Evolutionary conservation across 1,139 yeast genomes (phyloP), one percentile per base, ranked within the genome.

Genomic region (Geotrichum restrictum): DNA sequence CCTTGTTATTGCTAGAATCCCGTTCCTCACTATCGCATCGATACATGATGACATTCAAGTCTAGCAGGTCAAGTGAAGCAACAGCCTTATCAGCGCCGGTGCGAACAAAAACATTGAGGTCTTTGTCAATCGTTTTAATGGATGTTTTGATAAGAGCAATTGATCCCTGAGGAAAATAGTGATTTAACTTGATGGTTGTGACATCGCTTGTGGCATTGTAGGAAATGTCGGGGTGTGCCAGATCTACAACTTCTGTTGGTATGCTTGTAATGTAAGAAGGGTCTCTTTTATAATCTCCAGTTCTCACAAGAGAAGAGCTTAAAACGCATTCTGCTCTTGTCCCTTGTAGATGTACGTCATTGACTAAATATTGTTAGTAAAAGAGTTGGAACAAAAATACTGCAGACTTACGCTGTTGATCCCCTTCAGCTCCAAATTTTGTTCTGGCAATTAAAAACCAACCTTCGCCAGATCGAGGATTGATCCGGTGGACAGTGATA

Each of bases 371-470:
- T 74, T 72, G 1, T 71, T 73, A 44, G 70, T 78, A n/a, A 2
- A 7, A 4, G 51, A 65, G 8, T 31, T 8, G 39, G 24, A 40
- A 32, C 18, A 3, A 3, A n/a, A 21, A 42, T 33, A 22, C 22
- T 37, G n/a, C 10, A 13, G 32, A 62, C 66, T 54, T 55, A 63
- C 66, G 48, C 34, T 46, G 55, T 50, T 71, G 69, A 34, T 68
- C 68, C 8, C 65, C 66, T 21, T 67, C 65, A 2, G 69, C 67
- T 45, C 66, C 60, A 61, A 93, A 91, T 64, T 88, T 88, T 3
- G 94, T 81, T 66, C 97, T 78, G 0, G 97, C 95, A 64, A 93
- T 79, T 63, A 93, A 74, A 62, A 87, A 88, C 82, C 88, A 88
- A 1, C 98, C 98, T 55, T 79, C 78, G 1, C 97, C 98, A 6